Evolutionary conservation across 2,329 filamentous ascomycete species (phyloP).

Genomic region (Hypoxylon sp.): DNA sequence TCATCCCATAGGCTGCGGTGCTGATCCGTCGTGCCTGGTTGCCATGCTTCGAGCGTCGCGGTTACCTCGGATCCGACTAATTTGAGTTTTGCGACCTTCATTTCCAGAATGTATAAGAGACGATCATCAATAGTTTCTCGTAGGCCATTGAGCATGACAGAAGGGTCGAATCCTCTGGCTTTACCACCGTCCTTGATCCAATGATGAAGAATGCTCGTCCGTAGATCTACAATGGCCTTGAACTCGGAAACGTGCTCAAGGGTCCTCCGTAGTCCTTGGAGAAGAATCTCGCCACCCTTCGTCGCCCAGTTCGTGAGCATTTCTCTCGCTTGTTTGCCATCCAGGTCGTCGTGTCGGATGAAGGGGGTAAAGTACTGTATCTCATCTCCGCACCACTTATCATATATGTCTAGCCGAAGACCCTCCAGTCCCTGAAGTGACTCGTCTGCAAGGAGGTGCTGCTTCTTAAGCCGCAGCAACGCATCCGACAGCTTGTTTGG

Average conservation of each 20-base stretch:
- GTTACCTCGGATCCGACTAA: conserved; percentile 75
- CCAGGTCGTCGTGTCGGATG: conserved; percentile 83
- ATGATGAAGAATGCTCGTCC: conserved; percentile 77
- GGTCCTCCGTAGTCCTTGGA: conserved; percentile 72
- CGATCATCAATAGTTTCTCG: conserved; percentile 77
- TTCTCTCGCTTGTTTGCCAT: conserved; percentile 69
- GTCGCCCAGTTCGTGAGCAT: conserved; percentile 75
- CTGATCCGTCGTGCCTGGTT: conserved; percentile 63
- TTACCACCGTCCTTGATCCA: conserved; percentile 80
- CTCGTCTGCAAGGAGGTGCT: conserved; percentile 78
- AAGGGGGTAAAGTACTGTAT: conserved; percentile 89
- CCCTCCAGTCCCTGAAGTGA: conserved; percentile 75
- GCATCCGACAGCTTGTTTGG: conserved; percentile 79
- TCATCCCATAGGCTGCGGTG: conserved; percentile 75
- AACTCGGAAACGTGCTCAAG: conserved; percentile 74
- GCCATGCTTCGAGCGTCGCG: conserved; percentile 72
- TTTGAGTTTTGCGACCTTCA: conserved; percentile 73
- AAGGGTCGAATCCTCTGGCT: conserved; percentile 75
- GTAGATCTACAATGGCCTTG: conserved; percentile 75
- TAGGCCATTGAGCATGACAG: conserved; percentile 76
- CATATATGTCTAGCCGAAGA: conserved; percentile 81
- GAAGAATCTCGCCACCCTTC: conserved; percentile 69
- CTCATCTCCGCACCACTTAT: conserved; percentile 84
- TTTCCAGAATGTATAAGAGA: conserved; percentile 72
- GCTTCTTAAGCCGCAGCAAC: conserved; percentile 75